Percentiles rank a stretch among this genome's conserved stretches.
Evolutionary conservation across 1,139 yeast species (phyloP).

Genomic region (Hyphopichia buzzinii): DNA sequence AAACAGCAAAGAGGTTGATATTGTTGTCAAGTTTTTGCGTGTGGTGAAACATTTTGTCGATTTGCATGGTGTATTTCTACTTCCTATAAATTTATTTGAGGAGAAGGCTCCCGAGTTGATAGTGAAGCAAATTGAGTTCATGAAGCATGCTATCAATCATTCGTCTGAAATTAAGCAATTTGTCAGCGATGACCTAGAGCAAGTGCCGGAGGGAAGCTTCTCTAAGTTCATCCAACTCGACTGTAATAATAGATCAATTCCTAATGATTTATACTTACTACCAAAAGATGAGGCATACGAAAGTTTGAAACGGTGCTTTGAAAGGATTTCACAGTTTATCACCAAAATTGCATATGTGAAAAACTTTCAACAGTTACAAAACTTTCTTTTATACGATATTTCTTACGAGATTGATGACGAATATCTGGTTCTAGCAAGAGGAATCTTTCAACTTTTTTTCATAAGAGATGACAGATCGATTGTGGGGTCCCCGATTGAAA

Average conservation of each 20-base stretch:
- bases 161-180: not conserved
- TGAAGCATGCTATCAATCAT: constrained; percentile 10
- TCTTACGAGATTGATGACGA: constrained; percentile 23
- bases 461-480: constrained; percentile 60
- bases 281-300: constrained; percentile 24
- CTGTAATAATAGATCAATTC: constrained; percentile 59
- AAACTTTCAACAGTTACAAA: constrained; percentile 33
- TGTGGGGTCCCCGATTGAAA: constrained; percentile 25
- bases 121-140: constrained; percentile 6
- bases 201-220: constrained; percentile 30
- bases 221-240: constrained; percentile 54
- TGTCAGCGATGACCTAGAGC: constrained; percentile 1
- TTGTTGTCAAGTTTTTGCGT: constrained; percentile 25
- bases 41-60: constrained; percentile 25
- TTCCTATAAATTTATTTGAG: constrained; percentile 21
- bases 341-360: constrained; percentile 18
- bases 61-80: constrained; percentile 24
- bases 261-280: constrained; percentile 36
- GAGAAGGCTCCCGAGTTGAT: constrained; percentile 6
- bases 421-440: constrained; percentile 56
- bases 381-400: constrained; percentile 34
- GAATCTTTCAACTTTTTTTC: constrained; percentile 58
- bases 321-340: constrained; percentile 26
- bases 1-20: constrained; percentile 7
- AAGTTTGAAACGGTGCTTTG: constrained; percentile 34